Percentiles rank a stretch among this genome's conserved stretches.
Evolutionary conservation across 768 basidiomycete genomes (phyloP).

Genomic region (Termitomyces sp.): DNA sequence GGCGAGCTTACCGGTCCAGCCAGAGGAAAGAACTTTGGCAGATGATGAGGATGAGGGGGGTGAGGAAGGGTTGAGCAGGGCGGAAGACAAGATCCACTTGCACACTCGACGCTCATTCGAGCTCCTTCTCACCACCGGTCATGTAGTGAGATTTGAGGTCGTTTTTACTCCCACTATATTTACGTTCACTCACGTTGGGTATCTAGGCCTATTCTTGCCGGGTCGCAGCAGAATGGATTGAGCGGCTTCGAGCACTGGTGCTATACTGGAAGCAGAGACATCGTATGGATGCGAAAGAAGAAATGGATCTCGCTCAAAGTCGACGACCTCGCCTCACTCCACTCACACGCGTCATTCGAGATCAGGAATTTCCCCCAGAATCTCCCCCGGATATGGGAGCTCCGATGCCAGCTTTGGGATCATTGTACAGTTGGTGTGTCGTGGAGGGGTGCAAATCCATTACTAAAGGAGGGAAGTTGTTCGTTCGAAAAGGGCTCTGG

Average conservation of each 20-base stretch:
- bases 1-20: constrained; percentile 25
- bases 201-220: constrained; percentile 55
- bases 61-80: constrained; percentile 40
- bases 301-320: constrained; percentile 73
- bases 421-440: constrained; percentile 85
- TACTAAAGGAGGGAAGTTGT: constrained; percentile 66
- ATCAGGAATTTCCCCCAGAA: constrained; percentile 41
- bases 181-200: not conserved
- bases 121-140: constrained; percentile 62
- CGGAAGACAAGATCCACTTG: constrained; percentile 36
- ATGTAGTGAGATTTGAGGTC: constrained; percentile 76
- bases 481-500: constrained; percentile 59
- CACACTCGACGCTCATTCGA: constrained; percentile 73
- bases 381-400: constrained; percentile 46
- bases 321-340: constrained; percentile 58
- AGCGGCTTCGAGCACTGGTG: constrained; percentile 60
- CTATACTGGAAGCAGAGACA: constrained; percentile 79
- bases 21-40: constrained; percentile 33
- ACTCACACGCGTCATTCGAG: constrained; percentile 33
- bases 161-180: constrained; percentile 12
- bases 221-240: constrained; percentile 82
- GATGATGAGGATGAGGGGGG: constrained; percentile 69
- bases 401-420: constrained; percentile 50
- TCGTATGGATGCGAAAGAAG: constrained; percentile 65
- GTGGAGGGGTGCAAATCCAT: constrained; percentile 76